A percentile compares a stretch with the other conserved stretches of the same genome.
These are phyloP conservation scores for Diaporthe citriasiana DNA, from an alignment of 2,329 filamentous ascomycete genomes.

Conservation along the genomic window DNA sequence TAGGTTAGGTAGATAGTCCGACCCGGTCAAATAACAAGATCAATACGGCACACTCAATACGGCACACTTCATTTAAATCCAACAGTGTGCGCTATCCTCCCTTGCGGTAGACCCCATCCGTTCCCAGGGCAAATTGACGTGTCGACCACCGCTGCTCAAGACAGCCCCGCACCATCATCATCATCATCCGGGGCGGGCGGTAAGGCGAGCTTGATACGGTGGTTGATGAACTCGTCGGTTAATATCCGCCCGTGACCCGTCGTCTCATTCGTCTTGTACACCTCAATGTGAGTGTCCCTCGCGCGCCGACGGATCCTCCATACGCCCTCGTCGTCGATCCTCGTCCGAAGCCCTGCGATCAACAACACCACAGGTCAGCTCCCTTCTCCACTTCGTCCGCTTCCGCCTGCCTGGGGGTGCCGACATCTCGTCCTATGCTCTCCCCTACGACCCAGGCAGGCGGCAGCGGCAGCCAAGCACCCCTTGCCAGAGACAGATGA, in stretches of 20 bases:
- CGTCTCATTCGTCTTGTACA: slow-evolving; percentile 77
- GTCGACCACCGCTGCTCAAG: background rate
- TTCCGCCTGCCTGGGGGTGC: background rate
- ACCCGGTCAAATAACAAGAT: slow-evolving; percentile 22
- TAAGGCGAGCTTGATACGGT: slow-evolving; percentile 72
- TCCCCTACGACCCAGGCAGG: no score
- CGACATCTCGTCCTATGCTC: no score
- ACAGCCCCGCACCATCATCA: slow-evolving; percentile 13
- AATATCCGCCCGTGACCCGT: slow-evolving; percentile 83
- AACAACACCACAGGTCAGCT: background rate
- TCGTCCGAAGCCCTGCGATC: slow-evolving; percentile 71
- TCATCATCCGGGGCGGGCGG: slow-evolving; percentile 31
- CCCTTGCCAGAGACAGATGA: no score
- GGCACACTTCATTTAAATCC: background rate
- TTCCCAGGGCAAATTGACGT: background rate
- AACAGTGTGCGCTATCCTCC: background rate
- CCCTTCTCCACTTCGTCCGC: no score
- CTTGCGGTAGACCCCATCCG: background rate
- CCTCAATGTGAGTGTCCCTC: slow-evolving; percentile 76
- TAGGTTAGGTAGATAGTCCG: slow-evolving; percentile 37
- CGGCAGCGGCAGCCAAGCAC: no score
- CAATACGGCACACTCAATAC: background rate
- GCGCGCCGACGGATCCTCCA: slow-evolving; percentile 83
- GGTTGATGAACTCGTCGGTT: slow-evolving; percentile 82
- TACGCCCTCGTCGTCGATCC: slow-evolving; percentile 78